A percentile compares a stretch with the other conserved stretches of the same genome.
These are phyloP conservation scores for Fusarium zealandicum DNA, from an alignment of 2,329 filamentous ascomycete species.

Conservation along the genomic window DNA sequence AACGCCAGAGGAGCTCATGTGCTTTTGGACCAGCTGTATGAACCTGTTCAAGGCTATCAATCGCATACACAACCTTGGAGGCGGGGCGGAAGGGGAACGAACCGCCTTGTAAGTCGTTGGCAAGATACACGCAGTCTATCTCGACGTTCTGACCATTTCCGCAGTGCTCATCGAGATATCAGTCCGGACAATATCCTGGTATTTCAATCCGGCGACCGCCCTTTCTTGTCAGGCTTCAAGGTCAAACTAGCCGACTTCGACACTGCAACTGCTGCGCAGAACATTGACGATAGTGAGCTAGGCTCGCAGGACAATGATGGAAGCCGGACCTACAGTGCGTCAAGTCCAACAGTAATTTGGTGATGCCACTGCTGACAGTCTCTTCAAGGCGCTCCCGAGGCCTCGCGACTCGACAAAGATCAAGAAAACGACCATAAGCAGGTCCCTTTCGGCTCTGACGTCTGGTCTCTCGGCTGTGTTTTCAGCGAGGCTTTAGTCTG, in stretches of 20 bases:
- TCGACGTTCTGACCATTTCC: neutral
- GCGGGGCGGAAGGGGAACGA: neutral
- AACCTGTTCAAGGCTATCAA: conserved; percentile 1
- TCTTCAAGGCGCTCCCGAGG: conserved; percentile 19
- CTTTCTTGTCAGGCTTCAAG: neutral
- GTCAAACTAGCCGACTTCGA: conserved; percentile 29
- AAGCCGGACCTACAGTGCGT: conserved; percentile 17
- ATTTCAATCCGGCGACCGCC: neutral
- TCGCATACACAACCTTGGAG: conserved; percentile 11
- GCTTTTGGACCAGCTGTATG: conserved; percentile 14
- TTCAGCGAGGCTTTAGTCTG: conserved; percentile 22
- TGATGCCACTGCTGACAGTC: too few relatives aligned
- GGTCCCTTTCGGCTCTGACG: neutral
- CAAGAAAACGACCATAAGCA: neutral
- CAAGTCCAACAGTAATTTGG: too few relatives aligned
- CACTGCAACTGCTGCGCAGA: neutral
- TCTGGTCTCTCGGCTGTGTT: conserved; percentile 31
- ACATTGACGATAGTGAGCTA: neutral
- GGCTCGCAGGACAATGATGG: conserved; percentile 13
- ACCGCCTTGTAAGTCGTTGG: conserved; percentile 5
- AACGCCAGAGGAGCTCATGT: neutral
- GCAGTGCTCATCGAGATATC: conserved; percentile 27
- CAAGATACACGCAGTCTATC: neutral
- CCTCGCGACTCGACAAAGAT: neutral
- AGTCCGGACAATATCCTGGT: conserved; percentile 25